Evolutionary conservation across 257 asterid species (phyloP).

Genomic region (Euphrasia confusa): DNA sequence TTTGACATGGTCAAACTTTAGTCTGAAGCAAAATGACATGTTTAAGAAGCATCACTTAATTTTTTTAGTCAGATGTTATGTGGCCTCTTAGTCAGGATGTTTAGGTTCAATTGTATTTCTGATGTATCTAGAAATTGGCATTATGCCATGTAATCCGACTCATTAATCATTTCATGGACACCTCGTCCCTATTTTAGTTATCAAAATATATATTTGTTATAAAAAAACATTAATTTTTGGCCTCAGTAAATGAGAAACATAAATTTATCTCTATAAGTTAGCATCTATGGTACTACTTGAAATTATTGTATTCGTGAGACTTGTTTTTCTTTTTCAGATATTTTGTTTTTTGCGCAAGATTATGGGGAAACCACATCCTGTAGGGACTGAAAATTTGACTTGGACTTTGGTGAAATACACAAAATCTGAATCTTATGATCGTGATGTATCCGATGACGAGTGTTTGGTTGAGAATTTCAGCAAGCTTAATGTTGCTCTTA

Average conservation of each 20-base stretch:
- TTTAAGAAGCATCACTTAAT: no score
- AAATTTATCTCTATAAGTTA: no score
- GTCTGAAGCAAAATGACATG: no score
- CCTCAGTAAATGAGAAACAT: conserved; percentile 2
- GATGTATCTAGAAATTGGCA: no score
- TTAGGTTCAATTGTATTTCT: no score
- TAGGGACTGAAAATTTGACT: conserved; percentile 49
- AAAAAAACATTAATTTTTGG: conserved; percentile 8
- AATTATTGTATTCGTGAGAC: not conserved
- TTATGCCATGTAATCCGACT: no score
- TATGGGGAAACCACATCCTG: conserved; percentile 54
- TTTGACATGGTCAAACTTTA: no score
- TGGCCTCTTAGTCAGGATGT: no score
- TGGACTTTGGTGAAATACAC: conserved; percentile 67
- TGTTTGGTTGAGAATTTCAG: conserved; percentile 42
- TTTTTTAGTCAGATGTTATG: no score
- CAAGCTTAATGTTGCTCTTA: conserved; percentile 70
- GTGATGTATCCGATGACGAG: conserved; percentile 34
- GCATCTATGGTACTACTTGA: no score
- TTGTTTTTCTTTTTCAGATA: conserved; percentile 47
- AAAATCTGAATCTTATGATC: conserved; percentile 31
- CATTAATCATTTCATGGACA: no score
- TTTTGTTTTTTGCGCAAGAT: conserved; percentile 45
- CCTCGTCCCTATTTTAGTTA: no score
- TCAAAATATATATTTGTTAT: not conserved